Evolutionary conservation across 768 basidiomycete genomes (phyloP).

Genomic region (Boletus speciosus): DNA sequence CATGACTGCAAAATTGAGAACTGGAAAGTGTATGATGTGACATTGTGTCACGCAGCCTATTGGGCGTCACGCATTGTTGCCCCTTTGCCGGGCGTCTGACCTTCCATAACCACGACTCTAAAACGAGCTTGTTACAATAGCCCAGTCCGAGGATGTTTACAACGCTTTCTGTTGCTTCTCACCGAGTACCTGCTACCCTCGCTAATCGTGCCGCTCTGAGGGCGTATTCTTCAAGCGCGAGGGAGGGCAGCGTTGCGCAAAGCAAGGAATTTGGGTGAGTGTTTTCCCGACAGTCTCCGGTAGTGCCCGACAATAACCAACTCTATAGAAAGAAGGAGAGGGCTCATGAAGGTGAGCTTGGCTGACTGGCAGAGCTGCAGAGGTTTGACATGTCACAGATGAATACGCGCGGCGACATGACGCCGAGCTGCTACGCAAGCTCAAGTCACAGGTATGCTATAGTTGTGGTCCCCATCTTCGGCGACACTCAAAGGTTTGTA

Average conservation of each 20-base stretch:
- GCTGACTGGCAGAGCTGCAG: neutral
- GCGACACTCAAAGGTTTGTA: neutral
- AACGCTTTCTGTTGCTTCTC: slow-evolving; percentile 29
- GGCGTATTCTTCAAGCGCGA: slow-evolving; percentile 37
- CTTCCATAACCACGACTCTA: neutral
- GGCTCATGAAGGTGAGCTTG: slow-evolving; percentile 55
- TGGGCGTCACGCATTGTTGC: slow-evolving; percentile 20
- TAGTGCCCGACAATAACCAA: neutral
- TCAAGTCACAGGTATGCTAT: slow-evolving; percentile 50
- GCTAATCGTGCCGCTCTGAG: slow-evolving; percentile 34
- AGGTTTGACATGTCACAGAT: slow-evolving; percentile 39
- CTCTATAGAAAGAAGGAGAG: slow-evolving; percentile 64
- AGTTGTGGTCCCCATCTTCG: too few relatives aligned
- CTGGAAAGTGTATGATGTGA: slow-evolving; percentile 47
- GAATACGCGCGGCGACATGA: slow-evolving; percentile 64
- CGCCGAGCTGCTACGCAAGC: slow-evolving; percentile 51
- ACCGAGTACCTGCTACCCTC: slow-evolving; percentile 40
- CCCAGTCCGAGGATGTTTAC: slow-evolving; percentile 1
- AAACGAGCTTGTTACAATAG: neutral
- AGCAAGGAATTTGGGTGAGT: slow-evolving; percentile 61
- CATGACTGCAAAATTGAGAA: slow-evolving; percentile 51
- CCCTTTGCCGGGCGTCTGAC: neutral
- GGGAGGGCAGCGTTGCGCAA: slow-evolving; percentile 58
- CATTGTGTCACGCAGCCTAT: slow-evolving; percentile 25
- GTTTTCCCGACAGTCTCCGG: neutral